These are phyloP conservation scores for Candida arabinofermentans DNA, from an alignment of 805 yeast species.

Conservation along the genomic window DNA sequence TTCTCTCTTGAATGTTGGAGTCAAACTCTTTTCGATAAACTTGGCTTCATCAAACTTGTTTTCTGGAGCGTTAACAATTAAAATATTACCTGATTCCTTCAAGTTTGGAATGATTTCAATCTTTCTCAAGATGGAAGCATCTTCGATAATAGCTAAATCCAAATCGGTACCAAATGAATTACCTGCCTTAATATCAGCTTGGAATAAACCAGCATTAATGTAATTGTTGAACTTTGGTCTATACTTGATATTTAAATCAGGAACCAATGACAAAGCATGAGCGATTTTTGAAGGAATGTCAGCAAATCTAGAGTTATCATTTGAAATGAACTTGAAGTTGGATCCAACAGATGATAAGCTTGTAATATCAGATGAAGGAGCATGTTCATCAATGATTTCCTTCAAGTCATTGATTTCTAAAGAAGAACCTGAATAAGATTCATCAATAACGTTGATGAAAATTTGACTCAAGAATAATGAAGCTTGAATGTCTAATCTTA, in stretches of 20 bases:
- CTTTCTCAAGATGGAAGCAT: slow-evolving; percentile 46
- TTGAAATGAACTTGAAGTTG: slow-evolving; percentile 58
- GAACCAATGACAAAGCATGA: slow-evolving; percentile 63
- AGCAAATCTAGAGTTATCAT: slow-evolving; percentile 55
- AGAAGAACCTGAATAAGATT: slow-evolving; percentile 33
- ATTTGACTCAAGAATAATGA: slow-evolving; percentile 54
- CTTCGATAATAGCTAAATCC: slow-evolving; percentile 62
- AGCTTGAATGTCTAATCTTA: slow-evolving; percentile 71
- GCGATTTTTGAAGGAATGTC: slow-evolving; percentile 62
- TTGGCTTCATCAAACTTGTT: slow-evolving; percentile 38
- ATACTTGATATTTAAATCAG: slow-evolving; percentile 46
- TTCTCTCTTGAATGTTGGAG: slow-evolving; percentile 47
- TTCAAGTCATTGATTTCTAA: slow-evolving; percentile 31
- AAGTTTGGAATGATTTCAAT: slow-evolving; percentile 63
- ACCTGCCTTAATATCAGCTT: slow-evolving; percentile 50
- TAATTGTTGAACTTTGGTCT: slow-evolving; percentile 70
- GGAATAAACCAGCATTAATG: slow-evolving; percentile 69
- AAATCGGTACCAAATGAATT: slow-evolving; percentile 46
- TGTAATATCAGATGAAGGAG: slow-evolving; percentile 23
- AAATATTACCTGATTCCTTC: slow-evolving; percentile 50
- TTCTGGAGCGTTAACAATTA: slow-evolving; percentile 38
- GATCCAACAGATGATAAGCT: slow-evolving; percentile 30
- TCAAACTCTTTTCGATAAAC: slow-evolving; percentile 50
- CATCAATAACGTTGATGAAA: slow-evolving; percentile 47
- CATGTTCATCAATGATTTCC: slow-evolving; percentile 20